These are phyloP conservation scores for Corylus heterophylla DNA, from an alignment of 306 rosid genomes.

Conservation along the genomic window DNA sequence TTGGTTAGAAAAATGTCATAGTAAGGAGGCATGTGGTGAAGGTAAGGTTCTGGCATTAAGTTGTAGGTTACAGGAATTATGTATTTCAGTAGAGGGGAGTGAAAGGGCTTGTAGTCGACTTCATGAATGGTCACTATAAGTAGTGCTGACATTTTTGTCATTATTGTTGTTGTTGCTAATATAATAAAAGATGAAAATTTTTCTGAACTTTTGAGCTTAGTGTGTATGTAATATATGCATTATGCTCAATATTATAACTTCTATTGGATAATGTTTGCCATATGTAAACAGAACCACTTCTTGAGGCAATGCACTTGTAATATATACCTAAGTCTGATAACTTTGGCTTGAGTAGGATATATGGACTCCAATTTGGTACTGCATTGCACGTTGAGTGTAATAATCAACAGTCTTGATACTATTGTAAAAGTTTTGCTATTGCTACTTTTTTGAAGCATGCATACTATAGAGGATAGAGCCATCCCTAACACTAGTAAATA, in stretches of 20 bases:
- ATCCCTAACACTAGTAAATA: background rate
- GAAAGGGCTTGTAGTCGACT: background rate
- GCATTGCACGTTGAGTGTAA: background rate
- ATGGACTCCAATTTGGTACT: background rate
- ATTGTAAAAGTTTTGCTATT: background rate
- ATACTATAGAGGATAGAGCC: background rate
- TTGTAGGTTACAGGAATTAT: background rate
- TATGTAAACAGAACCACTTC: background rate
- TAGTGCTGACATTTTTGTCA: background rate
- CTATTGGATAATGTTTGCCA: background rate
- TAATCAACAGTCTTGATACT: background rate
- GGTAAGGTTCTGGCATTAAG: background rate
- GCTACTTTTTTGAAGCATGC: background rate
- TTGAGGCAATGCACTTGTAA: background rate
- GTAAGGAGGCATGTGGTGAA: too few relatives aligned
- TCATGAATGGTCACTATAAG: background rate
- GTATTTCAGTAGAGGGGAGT: background rate
- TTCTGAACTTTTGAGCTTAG: background rate
- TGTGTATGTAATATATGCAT: background rate
- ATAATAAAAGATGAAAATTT: background rate
- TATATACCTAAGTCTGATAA: background rate
- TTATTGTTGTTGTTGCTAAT: background rate
- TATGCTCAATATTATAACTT: background rate
- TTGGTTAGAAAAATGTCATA: too few relatives aligned
- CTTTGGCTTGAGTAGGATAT: background rate